Evolutionary conservation across 257 asterid genomes (phyloP), one percentile per base, ranked within the genome.

Genomic region (Linderniella brevidens): DNA sequence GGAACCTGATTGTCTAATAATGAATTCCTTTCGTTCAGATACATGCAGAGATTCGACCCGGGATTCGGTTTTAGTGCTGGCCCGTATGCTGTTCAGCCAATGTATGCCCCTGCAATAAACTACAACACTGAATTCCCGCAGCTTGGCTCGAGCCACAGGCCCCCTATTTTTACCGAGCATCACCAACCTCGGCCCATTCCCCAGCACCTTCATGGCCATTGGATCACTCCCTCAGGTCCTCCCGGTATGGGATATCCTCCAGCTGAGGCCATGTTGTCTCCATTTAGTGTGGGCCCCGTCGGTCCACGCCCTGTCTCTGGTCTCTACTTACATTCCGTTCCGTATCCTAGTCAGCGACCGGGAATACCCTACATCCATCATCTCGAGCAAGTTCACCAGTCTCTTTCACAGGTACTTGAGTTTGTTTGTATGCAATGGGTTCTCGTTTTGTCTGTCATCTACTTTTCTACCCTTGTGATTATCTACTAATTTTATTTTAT

Each of bases 81-180:
- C 17, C 79, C 92, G 13, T 88, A 88, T 52, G 35, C 90, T 37
- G 70, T 88, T 60, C 98, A 76, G 71, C 95, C 95, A 25, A 78
- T 88, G 98, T 88, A 80, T 61, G 73, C 98, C 48, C 95, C 98
- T 70, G 84, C 93, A 43, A 8, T 88, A 46, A 88, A 65, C 71
- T 88, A 88, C 69, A 84, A 78, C 53, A 68, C 95, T 3, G 98
- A 88, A 61, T 88, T 88, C 50, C 98, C 98, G n/a, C 98, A 84
- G 74, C 90, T 88, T 67, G 94, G 93, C 43, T 35, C 90, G 20
- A 69, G 71, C 55, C 92, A 73, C 51, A 65, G 64, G 64, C 76
- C 84, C 45, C 75, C 80, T 20, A 65, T 81, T 37, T 64, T 90
- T 17, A 49, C 77, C 17, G 93, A 88, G 51, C 32, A 25, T 25